Percentiles rank a stretch among this genome's conserved stretches.
Conservation (phyloP, 169 alveolate species). For the Cryptosporidium viatorum region DNA sequence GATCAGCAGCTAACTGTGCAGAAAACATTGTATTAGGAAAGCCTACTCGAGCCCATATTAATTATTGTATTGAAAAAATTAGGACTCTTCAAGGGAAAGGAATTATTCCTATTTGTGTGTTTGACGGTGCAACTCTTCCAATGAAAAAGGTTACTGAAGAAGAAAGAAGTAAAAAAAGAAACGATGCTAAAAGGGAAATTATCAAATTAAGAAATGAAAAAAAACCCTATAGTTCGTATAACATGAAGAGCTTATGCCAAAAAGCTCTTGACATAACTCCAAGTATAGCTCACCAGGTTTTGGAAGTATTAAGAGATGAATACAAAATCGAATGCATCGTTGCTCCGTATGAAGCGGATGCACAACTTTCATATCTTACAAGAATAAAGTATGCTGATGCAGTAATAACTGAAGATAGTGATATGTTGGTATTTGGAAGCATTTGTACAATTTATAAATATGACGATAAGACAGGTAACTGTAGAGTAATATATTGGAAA, state of each 20-base stretch:
- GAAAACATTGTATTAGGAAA: constrained; percentile 61
- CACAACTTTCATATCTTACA: constrained; percentile 95
- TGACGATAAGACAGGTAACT: constrained; percentile 77
- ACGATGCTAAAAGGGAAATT: constrained; percentile 79
- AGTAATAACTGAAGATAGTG: constrained; percentile 94
- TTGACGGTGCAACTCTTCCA: constrained; percentile 84
- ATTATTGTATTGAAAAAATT: constrained; percentile 66
- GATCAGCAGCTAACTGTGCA: constrained; percentile 72
- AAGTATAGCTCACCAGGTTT: constrained; percentile 83
- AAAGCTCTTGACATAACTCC: constrained; percentile 83
- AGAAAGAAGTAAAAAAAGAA: constrained; percentile 78
- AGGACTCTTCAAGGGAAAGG: constrained; percentile 79
- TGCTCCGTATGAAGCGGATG: constrained; percentile 99
- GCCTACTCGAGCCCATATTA: constrained; percentile 52
- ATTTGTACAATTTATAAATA: constrained; percentile 82
- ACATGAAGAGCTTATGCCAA: constrained; percentile 80
- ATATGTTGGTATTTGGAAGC: constrained; percentile 94
- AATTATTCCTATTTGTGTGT: constrained; percentile 84
- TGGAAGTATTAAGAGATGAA: constrained; percentile 81
- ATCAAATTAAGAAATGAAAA: constrained; percentile 21
- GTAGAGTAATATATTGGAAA: constrained; percentile 75
- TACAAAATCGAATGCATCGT: constrained; percentile 89
- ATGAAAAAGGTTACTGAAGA: constrained; percentile 84
- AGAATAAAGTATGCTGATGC: constrained; percentile 89
- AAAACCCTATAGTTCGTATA: constrained; percentile 80